Percentiles rank a stretch among this genome's conserved stretches.
These are phyloP conservation scores for Paratinospora sagittata DNA, from an alignment of 164 flowering plant genomes.

Conservation along the genomic window DNA sequence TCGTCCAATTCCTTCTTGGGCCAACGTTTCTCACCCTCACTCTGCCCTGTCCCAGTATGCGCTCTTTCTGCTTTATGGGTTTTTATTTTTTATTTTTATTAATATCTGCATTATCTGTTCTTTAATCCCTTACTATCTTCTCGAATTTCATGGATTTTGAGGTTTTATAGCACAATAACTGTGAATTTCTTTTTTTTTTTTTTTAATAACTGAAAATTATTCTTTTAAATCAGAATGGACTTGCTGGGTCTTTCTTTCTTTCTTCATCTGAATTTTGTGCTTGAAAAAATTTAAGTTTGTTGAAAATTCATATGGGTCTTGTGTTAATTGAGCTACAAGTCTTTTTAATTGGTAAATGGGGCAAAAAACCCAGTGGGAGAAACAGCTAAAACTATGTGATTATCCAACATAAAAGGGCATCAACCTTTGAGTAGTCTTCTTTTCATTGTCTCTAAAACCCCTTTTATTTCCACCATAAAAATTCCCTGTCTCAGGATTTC, in stretches of 20 bases:
- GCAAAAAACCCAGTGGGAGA: background rate
- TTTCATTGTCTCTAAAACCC: too few relatives aligned
- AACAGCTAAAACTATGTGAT: background rate
- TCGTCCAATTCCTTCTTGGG: conserved; percentile 75
- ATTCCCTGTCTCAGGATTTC: too few relatives aligned
- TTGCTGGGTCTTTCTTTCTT: background rate
- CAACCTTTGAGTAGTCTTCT: too few relatives aligned
- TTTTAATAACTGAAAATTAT: too few relatives aligned
- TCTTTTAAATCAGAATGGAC: too few relatives aligned
- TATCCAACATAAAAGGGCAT: too few relatives aligned
- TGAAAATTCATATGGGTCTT: background rate
- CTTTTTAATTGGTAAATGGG: background rate
- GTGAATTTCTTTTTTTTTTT: too few relatives aligned
- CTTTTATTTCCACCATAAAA: too few relatives aligned
- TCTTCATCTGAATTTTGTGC: background rate
- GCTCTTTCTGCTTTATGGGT: background rate
- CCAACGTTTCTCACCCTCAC: conserved; percentile 50
- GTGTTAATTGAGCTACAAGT: background rate
- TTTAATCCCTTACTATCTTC: background rate
- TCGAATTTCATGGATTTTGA: background rate
- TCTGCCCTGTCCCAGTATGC: conserved; percentile 34
- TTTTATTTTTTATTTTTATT: background rate
- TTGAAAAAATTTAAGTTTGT: background rate
- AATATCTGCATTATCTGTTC: background rate
- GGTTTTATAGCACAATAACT: background rate